Evolutionary conservation across 2,329 filamentous ascomycete genomes (phyloP).

Genomic region (Colletotrichum musicola): DNA sequence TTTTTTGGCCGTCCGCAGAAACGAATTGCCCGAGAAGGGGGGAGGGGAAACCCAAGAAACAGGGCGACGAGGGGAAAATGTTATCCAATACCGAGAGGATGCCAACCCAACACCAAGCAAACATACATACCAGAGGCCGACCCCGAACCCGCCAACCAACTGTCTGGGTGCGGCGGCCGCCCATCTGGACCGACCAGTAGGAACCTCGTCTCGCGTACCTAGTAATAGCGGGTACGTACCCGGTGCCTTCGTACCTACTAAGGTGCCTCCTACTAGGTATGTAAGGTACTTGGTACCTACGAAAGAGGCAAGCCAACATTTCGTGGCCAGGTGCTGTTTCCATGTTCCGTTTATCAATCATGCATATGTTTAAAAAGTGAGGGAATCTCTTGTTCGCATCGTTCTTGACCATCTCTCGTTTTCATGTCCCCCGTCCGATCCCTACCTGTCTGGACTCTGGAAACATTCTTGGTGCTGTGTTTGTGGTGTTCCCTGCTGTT

Average conservation of each 20-base stretch:
- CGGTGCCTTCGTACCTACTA: neutral
- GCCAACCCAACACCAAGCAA: no score
- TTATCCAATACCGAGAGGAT: neutral
- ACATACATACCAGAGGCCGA: no score
- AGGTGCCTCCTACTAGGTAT: no score
- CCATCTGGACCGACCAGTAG: neutral
- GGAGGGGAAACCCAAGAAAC: no score
- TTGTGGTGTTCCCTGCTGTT: neutral
- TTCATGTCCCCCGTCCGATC: no score
- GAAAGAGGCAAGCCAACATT: no score
- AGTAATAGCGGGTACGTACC: neutral
- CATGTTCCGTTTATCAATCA: no score
- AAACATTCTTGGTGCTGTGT: neutral
- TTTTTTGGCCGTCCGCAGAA: neutral
- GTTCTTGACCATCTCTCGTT: no score
- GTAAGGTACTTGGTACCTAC: no score
- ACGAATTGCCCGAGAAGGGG: neutral
- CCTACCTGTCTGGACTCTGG: neutral
- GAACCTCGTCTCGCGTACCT: no score
- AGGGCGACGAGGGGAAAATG: neutral
- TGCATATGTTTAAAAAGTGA: no score
- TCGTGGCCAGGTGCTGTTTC: no score
- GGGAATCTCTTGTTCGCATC: neutral
- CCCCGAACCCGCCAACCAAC: constrained; percentile 1
- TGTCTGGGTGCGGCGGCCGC: constrained; percentile 12